Percentiles rank a stretch among this genome's conserved stretches.
Evolutionary conservation across 257 asterid genomes (phyloP).

Genomic region (Nicotiana tabacum): DNA sequence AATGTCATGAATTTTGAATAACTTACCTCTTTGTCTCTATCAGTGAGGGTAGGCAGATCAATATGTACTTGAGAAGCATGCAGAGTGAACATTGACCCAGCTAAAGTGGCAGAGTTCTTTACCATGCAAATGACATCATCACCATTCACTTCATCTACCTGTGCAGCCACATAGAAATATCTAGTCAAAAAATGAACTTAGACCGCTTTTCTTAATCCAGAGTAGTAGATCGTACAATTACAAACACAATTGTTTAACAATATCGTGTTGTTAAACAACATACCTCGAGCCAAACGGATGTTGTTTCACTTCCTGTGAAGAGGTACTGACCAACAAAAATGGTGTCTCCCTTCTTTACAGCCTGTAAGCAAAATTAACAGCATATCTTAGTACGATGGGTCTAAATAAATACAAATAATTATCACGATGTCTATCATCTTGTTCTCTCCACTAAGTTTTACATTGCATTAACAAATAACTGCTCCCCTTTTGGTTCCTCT

Average conservation of each 20-base stretch:
- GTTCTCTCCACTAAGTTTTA: not conserved
- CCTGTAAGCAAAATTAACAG: conserved; percentile 37
- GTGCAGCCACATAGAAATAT: conserved; percentile 8
- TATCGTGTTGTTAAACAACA: not conserved
- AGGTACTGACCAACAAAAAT: conserved; percentile 86
- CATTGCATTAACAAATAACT: not conserved
- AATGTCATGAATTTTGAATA: not conserved
- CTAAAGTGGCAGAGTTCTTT: conserved; percentile 80
- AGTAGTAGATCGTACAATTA: not conserved
- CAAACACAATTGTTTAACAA: not conserved
- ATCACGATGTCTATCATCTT: not conserved
- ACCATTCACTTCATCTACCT: conserved; percentile 74
- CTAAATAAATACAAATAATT: not conserved
- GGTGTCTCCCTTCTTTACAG: conserved; percentile 79
- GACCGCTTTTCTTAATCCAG: not conserved
- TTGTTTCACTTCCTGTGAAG: conserved; percentile 88
- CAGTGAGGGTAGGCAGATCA: conserved; percentile 80
- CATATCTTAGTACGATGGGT: not conserved
- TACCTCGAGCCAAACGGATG: conserved; percentile 95
- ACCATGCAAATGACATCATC: conserved; percentile 75
- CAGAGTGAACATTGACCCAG: conserved; percentile 76
- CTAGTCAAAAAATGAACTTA: not conserved
- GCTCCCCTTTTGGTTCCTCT: not conserved
- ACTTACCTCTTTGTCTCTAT: conserved; percentile 79
- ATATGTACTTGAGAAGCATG: conserved; percentile 74